Conservation (phyloP, 108 stramenopile species). For the Cyclotella cryptica region DNA sequence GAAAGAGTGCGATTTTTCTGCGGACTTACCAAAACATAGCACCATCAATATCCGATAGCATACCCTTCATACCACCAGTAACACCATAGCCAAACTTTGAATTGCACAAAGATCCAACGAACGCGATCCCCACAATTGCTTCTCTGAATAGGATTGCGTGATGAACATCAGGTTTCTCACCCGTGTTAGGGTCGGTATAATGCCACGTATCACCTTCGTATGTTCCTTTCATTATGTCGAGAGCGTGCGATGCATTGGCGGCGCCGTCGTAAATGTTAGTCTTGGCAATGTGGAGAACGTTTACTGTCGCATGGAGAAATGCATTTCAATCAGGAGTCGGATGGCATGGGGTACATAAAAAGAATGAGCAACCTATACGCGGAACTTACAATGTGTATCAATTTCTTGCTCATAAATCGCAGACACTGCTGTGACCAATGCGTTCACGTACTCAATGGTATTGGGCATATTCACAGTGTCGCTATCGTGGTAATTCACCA, state of each 20-base stretch:
- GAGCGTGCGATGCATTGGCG: neutral
- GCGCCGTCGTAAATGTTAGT: conserved; percentile 16
- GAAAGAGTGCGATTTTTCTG: neutral
- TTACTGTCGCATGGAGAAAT: neutral
- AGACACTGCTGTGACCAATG: conserved; percentile 8
- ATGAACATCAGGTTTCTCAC: neutral
- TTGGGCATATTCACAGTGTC: conserved; percentile 12
- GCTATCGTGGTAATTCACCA: conserved; percentile 8
- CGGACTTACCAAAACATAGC: neutral
- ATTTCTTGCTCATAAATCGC: conserved; percentile 30
- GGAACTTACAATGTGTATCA: conserved; percentile 27
- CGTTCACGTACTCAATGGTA: conserved; percentile 26
- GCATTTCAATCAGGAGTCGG: neutral
- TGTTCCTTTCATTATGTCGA: conserved; percentile 10
- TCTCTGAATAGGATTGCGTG: neutral
- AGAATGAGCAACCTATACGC: neutral
- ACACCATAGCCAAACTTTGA: neutral
- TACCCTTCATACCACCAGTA: neutral
- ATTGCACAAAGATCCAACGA: neutral
- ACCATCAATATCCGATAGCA: neutral
- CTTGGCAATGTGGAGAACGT: conserved; percentile 15
- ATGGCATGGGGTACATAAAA: neutral
- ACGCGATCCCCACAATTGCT: neutral
- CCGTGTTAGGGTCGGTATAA: conserved; percentile 1
- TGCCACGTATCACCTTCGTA: conserved; percentile 5